A percentile compares a stretch with the other conserved stretches of the same genome.
Evolutionary conservation across 345 rosid genomes (phyloP).

Genomic region (Moringa oleifera): DNA sequence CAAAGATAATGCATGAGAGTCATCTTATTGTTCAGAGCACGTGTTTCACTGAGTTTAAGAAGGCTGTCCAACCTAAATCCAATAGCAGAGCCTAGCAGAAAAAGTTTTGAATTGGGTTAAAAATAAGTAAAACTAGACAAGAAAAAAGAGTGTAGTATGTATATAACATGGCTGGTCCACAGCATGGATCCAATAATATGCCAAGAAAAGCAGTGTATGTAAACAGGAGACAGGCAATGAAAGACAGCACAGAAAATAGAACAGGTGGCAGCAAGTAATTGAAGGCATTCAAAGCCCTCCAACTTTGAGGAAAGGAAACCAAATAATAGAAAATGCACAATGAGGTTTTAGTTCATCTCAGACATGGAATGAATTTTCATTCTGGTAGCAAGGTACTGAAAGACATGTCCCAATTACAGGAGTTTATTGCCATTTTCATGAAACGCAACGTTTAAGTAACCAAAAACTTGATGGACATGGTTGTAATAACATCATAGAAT

Average conservation of each 20-base stretch:
- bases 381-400: neutral
- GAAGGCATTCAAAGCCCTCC: neutral
- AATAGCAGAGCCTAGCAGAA: conserved; percentile 66
- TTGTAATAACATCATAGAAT: no score
- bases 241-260: neutral
- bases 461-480: neutral
- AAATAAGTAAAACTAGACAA: neutral
- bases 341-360: neutral
- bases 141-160: neutral
- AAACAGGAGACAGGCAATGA: neutral
- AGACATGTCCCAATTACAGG: neutral
- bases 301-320: neutral
- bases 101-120: neutral
- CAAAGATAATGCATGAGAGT: conserved; percentile 98
- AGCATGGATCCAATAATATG: neutral
- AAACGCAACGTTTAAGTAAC: neutral
- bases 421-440: neutral
- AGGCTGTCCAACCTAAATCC: conserved; percentile 94
- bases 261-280: no score
- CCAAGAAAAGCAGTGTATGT: neutral
- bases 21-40: conserved; percentile 84
- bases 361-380: neutral
- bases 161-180: neutral
- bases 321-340: neutral
- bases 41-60: conserved; percentile 87